These are phyloP conservation scores for Primulina eburnea DNA, from an alignment of 257 asterid species.

Conservation along the genomic window DNA sequence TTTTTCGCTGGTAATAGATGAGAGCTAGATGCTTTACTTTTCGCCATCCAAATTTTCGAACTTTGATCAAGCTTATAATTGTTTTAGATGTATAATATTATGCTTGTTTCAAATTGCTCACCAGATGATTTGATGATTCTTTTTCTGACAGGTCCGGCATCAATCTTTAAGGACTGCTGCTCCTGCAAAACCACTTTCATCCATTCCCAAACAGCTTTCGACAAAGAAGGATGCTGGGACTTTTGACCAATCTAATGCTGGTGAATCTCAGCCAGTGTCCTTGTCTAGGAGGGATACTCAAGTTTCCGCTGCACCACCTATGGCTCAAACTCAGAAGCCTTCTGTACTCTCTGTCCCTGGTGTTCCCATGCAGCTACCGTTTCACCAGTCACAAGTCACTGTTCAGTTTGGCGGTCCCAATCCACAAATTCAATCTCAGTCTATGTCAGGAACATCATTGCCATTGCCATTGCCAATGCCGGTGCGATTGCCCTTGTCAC, in stretches of 20 bases:
- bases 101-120: neutral
- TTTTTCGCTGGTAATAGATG: neutral
- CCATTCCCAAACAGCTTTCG: conserved; percentile 56
- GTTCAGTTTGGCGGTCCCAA: conserved; percentile 71
- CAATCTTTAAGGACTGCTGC: conserved; percentile 40
- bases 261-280: conserved; percentile 42
- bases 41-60: neutral
- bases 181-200: conserved; percentile 51
- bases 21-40: conserved; percentile 10
- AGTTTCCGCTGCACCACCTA: conserved; percentile 44
- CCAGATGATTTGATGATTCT: conserved; percentile 9
- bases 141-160: conserved; percentile 53
- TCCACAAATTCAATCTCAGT: conserved; percentile 78
- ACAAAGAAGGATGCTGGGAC: conserved; percentile 50
- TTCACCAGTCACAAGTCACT: conserved; percentile 60
- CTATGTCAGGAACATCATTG: conserved; percentile 62
- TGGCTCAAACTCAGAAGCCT: conserved; percentile 61
- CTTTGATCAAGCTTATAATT: conserved; percentile 6
- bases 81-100: conserved; percentile 2
- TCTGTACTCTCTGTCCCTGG: conserved; percentile 46
- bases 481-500: conserved; percentile 50
- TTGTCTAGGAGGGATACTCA: conserved; percentile 62
- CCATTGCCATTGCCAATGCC: conserved; percentile 57
- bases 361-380: conserved; percentile 61
- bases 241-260: conserved; percentile 41